phyloP scores from a whole-genome alignment of 1,284 basidiomycete genomes.

The Schizophyllum commune region DNA sequence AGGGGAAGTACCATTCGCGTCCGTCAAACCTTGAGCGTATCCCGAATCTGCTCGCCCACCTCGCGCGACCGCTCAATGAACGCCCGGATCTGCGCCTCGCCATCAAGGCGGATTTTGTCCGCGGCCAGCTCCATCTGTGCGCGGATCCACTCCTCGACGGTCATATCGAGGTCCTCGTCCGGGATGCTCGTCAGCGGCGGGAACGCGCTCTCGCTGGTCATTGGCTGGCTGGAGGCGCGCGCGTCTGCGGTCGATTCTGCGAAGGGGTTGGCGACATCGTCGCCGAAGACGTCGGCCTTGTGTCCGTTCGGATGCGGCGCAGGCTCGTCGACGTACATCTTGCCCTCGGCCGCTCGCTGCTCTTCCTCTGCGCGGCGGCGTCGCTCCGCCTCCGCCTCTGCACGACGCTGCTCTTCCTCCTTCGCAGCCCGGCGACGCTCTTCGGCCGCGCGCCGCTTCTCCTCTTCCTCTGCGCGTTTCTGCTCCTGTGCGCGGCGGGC shows the following conservation, averaged over 20 bases:
- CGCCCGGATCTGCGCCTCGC: constrained; percentile 46
- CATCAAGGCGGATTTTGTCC: constrained; percentile 54
- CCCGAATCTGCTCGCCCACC: constrained; percentile 24
- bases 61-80: constrained; percentile 57
- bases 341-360: neutral
- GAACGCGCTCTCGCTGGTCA: constrained; percentile 9
- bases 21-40: neutral
- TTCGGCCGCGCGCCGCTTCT: neutral
- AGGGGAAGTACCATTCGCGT: neutral
- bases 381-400: neutral
- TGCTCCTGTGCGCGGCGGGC: no score
- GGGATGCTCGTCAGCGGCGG: constrained; percentile 26
- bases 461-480: neutral
- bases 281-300: neutral
- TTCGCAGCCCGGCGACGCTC: neutral
- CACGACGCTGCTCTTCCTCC: neutral
- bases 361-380: neutral
- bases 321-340: neutral
- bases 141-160: constrained; percentile 70
- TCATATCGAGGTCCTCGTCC: constrained; percentile 62
- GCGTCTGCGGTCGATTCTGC: neutral
- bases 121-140: constrained; percentile 60
- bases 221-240: neutral
- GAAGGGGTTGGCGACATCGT: neutral
- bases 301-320: neutral